These are phyloP conservation scores for Chenopodium quinoa DNA, from an alignment of 148 eudicot species.

Conservation along the genomic window DNA sequence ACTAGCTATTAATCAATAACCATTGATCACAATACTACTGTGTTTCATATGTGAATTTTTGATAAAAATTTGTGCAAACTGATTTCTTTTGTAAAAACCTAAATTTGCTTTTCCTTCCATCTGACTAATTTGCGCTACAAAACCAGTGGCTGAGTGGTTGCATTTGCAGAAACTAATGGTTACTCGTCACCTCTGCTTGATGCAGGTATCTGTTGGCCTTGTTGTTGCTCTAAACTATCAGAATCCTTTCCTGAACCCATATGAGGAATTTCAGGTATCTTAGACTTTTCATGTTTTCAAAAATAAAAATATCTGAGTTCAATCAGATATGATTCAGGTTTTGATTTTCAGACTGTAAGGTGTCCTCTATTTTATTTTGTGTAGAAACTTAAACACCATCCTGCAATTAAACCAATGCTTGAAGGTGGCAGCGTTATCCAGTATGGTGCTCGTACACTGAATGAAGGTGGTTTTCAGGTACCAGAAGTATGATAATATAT, in stretches of 20 bases:
- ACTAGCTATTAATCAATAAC: too few species aligned
- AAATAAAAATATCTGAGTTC: not conserved
- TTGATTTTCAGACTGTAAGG: not conserved
- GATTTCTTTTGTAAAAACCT: not conserved
- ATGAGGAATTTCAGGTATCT: slow-evolving; percentile 90
- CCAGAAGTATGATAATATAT: slow-evolving; percentile 2
- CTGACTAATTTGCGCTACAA: not conserved
- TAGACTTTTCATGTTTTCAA: not conserved
- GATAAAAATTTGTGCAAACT: not conserved
- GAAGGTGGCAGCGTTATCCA: slow-evolving; percentile 88
- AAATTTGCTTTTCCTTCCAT: not conserved
- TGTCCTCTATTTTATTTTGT: slow-evolving; percentile 15
- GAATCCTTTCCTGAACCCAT: slow-evolving; percentile 85
- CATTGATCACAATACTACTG: not conserved
- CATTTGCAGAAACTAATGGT: not conserved
- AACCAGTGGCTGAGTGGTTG: not conserved
- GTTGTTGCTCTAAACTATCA: slow-evolving; percentile 86
- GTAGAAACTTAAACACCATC: slow-evolving; percentile 90
- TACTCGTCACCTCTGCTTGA: slow-evolving; percentile 9
- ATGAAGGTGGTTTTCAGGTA: slow-evolving; percentile 99
- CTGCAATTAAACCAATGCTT: slow-evolving; percentile 74
- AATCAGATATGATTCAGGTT: not conserved
- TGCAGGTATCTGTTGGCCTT: slow-evolving; percentile 85
- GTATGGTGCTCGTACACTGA: slow-evolving; percentile 94
- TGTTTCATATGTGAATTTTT: not conserved